Percentiles rank a stretch among this genome's conserved stretches.
Evolutionary conservation across 2,329 filamentous ascomycete genomes (phyloP).

Genomic region (Xylariaceae sp.): DNA sequence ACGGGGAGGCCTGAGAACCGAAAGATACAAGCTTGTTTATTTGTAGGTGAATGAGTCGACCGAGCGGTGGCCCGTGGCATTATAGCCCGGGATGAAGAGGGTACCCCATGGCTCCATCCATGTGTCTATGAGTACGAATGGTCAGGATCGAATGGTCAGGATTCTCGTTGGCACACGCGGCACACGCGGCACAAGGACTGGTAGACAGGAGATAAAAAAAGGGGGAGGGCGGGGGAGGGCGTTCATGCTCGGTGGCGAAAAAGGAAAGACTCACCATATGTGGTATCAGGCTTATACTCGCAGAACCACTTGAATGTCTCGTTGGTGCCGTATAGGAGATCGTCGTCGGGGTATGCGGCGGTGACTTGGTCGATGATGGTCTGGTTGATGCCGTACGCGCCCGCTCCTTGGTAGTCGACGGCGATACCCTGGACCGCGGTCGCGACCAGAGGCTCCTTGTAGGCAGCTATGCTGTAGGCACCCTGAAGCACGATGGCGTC

Average conservation of each 20-base stretch:
- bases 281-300: conserved; percentile 17
- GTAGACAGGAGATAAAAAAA: not conserved
- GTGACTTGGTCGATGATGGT: conserved; percentile 14
- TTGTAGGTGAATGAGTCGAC: conserved; percentile 11
- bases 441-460: conserved; percentile 16
- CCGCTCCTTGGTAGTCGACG: conserved; percentile 13
- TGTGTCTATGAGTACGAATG: conserved; percentile 8
- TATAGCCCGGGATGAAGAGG: conserved; percentile 15
- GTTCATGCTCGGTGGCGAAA: too few relatives aligned
- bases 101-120: conserved; percentile 16
- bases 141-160: not conserved
- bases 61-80: conserved; percentile 14
- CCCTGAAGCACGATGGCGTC: conserved; percentile 17
- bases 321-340: conserved; percentile 18
- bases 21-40: not conserved
- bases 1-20: not conserved
- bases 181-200: not conserved
- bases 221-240: not conserved
- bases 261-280: conserved; percentile 14
- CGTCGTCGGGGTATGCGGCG: conserved; percentile 13
- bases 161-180: not conserved
- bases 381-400: conserved; percentile 14
- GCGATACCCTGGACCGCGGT: conserved; percentile 14
- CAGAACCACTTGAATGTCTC: conserved; percentile 21
- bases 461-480: conserved; percentile 9